Base-by-base conservation (phyloP, 345 rosid genomes). In the Linum lewisii region DNA sequence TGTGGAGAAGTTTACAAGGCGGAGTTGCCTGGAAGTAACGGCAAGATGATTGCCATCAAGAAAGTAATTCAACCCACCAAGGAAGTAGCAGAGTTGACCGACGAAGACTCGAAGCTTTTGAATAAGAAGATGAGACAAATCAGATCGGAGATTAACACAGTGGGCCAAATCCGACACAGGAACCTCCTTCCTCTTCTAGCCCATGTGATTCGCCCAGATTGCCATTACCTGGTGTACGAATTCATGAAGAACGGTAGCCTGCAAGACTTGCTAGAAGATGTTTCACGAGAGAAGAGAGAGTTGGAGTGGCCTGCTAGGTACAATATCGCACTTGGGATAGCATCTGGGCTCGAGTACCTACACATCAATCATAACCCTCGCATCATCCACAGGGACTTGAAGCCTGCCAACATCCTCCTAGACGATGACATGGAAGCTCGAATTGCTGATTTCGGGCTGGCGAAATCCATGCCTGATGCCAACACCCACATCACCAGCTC, bases 181-280 rank as follows among this genome's bases (percentile, higher is more conserved):
- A 92, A 88, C 66, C 86, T 92, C 54, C 81, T 88, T 47, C 83
- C 95, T 2, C 70, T 92, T 59, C 58, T 88, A 62, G 98, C 98
- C 51, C 96, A 92, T 34, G 75, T 86, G 10, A 42, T 93, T 7
- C 76, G 87, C 22, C 81, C 88, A 0, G 87, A 88, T 21, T 86
- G 96, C 51, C 98, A 92, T 63, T 84, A 50, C 60, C 84, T 92
- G 15, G 83, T 92, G 2, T 86, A 92, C 26, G 95, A 88, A 63
- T 86, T 50, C 82, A 88, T 92, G 96, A 86, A 86, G 75, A 86
- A 92, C n/a, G 98, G 98, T 29, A 88, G 95, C 59, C 69, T 92
- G 61, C 95, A 86, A 59, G 95, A 88, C 58, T 21, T 70, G 21
- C 54, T 91, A 24, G 51, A 34, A 1, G 73, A 73, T 0, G 95